Percentiles rank a stretch among this genome's conserved stretches.
These are phyloP conservation scores for Xylariaceae sp. DNA, from an alignment of 2,329 filamentous ascomycete species.

Conservation along the genomic window DNA sequence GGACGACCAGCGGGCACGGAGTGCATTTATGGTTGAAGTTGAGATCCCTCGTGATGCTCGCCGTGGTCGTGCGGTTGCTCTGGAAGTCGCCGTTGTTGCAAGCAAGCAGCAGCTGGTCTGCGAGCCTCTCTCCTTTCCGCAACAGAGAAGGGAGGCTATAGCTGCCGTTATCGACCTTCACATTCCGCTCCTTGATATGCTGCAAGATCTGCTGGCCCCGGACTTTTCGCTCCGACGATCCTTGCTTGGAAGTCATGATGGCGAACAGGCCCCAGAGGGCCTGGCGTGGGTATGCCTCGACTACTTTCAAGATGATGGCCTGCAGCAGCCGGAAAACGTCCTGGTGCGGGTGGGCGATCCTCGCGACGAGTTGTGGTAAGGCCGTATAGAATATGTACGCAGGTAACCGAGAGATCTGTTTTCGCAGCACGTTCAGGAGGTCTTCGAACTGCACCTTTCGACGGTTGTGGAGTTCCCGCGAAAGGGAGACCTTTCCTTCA, in stretches of 20 bases:
- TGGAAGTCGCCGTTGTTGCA: conserved; percentile 73
- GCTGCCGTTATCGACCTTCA: conserved; percentile 45
- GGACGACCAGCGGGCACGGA: conserved; percentile 81
- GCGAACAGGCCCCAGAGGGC: conserved; percentile 87
- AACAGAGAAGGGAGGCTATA: conserved; percentile 67
- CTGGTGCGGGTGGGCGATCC: conserved; percentile 79
- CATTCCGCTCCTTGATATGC: conserved; percentile 41
- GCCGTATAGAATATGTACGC: conserved; percentile 76
- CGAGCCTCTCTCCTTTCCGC: conserved; percentile 72
- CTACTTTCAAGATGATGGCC: conserved; percentile 79
- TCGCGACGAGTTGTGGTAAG: conserved; percentile 89
- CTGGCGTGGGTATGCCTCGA: conserved; percentile 81
- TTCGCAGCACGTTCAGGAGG: conserved; percentile 70
- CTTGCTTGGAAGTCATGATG: conserved; percentile 73
- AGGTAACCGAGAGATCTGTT: conserved; percentile 68
- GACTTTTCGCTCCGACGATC: conserved; percentile 52
- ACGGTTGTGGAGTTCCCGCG: conserved; percentile 46
- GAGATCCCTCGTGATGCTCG: conserved; percentile 72
- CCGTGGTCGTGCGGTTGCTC: conserved; percentile 58
- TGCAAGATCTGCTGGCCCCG: conserved; percentile 49
- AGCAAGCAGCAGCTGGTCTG: conserved; percentile 72
- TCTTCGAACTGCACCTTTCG: conserved; percentile 62
- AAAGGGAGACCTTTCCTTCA: conserved; percentile 48
- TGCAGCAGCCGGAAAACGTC: conserved; percentile 73
- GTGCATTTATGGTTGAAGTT: conserved; percentile 79